A percentile compares a stretch with the other conserved stretches of the same genome.
Conservation (phyloP, 2,329 filamentous ascomycete species). For the Colletotrichum destructivum region DNA sequence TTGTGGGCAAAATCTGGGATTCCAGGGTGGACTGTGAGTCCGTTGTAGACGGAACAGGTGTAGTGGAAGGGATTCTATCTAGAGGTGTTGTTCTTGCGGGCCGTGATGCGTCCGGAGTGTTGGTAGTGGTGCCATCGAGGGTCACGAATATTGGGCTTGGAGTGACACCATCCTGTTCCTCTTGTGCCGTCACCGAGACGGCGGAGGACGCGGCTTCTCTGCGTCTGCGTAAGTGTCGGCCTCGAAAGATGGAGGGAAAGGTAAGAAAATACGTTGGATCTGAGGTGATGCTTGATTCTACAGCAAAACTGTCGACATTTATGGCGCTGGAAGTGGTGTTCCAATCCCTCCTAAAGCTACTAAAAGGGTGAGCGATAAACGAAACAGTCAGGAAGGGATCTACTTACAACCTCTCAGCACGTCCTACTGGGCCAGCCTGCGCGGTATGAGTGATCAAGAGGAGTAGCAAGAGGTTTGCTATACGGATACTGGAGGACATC, state of each 20-base stretch:
- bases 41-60: conserved; percentile 1
- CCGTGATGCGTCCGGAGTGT: conserved; percentile 8
- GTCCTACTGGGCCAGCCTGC: conserved; percentile 44
- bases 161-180: conserved; percentile 36
- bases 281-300: background rate
- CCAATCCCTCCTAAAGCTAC: conserved; percentile 25
- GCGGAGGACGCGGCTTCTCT: conserved; percentile 6
- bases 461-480: conserved; percentile 36
- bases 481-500: conserved; percentile 26
- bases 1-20: background rate
- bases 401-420: conserved; percentile 36
- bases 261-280: conserved; percentile 7
- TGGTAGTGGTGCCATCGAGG: conserved; percentile 18
- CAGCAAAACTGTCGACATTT: background rate
- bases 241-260: background rate
- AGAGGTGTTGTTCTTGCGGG: background rate
- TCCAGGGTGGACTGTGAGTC: background rate
- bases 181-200: background rate
- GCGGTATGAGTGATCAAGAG: conserved; percentile 38
- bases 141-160: conserved; percentile 43
- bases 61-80: conserved; percentile 1
- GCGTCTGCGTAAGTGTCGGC: conserved; percentile 5
- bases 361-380: background rate
- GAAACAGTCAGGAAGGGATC: background rate
- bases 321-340: conserved; percentile 23